Evolutionary conservation across 2,329 filamentous ascomycete genomes (phyloP).

Genomic region (Fusarium decemcellulare): DNA sequence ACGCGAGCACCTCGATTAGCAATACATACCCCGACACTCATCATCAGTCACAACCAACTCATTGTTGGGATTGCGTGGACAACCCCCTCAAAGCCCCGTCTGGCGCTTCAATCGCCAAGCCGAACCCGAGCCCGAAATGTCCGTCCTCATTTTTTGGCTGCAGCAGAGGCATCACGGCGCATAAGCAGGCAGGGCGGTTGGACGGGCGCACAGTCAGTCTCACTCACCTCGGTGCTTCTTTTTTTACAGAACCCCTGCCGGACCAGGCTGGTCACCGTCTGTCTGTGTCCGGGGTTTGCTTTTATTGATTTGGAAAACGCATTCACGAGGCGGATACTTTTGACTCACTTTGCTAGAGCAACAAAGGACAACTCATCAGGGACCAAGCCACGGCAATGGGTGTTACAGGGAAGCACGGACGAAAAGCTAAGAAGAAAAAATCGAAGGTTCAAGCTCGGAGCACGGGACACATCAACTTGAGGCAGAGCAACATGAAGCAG

Average conservation of each 20-base stretch:
- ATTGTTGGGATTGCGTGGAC: conserved; percentile 23
- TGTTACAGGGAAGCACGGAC: conserved; percentile 29
- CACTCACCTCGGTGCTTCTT: conserved; percentile 14
- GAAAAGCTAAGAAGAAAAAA: neutral
- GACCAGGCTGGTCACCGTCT: conserved; percentile 1
- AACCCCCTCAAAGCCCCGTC: neutral
- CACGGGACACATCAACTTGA: conserved; percentile 14
- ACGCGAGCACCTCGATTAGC: conserved; percentile 17
- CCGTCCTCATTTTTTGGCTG: neutral
- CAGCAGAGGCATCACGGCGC: neutral
- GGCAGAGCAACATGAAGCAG: conserved; percentile 24
- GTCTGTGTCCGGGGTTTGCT: conserved; percentile 31
- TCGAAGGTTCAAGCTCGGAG: conserved; percentile 1
- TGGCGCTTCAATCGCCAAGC: conserved; percentile 17
- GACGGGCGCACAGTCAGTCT: conserved; percentile 24
- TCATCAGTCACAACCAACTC: neutral
- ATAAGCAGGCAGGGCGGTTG: conserved; percentile 26
- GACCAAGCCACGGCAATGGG: conserved; percentile 26
- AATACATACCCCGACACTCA: conserved; percentile 4
- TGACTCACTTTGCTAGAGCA: conserved; percentile 40
- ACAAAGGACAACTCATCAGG: conserved; percentile 39
- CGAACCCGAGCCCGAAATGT: conserved; percentile 27
- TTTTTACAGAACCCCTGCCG: conserved; percentile 20
- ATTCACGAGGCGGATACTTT: conserved; percentile 14
- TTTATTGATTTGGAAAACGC: conserved; percentile 1